Percentiles rank a stretch among this genome's conserved stretches.
Evolutionary conservation across 306 rosid genomes (phyloP).

Genomic region (Cucurbita pepo): DNA sequence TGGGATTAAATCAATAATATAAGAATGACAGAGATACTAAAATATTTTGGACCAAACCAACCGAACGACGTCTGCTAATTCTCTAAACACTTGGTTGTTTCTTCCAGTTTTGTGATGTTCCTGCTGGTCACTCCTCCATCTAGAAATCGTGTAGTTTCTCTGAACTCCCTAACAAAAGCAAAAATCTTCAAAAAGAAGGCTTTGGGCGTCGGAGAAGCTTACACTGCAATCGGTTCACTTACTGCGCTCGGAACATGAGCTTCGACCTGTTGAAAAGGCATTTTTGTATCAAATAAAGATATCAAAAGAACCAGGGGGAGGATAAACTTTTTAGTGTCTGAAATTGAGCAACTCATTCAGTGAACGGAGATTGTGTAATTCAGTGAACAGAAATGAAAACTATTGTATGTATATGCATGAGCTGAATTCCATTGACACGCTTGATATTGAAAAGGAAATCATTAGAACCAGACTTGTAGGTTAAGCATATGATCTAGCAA

Average conservation of each 20-base stretch:
- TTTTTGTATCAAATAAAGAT: background rate
- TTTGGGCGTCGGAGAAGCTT: constrained; percentile 30
- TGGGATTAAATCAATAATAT: constrained; percentile 14
- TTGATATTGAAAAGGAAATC: no score
- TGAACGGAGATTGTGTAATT: background rate
- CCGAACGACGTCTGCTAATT: constrained; percentile 6
- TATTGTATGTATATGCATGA: background rate
- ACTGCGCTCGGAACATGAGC: constrained; percentile 44
- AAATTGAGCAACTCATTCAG: background rate
- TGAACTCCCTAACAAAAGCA: constrained; percentile 48
- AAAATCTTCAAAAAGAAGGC: constrained; percentile 42
- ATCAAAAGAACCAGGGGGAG: background rate
- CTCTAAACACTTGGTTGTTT: constrained; percentile 9
- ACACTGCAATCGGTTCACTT: constrained; percentile 74
- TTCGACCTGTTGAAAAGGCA: constrained; percentile 39
- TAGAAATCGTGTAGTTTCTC: constrained; percentile 16
- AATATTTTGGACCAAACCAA: constrained; percentile 13
- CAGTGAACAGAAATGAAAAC: background rate
- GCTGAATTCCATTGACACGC: background rate
- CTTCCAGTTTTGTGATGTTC: constrained; percentile 10
- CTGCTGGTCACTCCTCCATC: constrained; percentile 21
- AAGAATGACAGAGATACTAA: constrained; percentile 15
- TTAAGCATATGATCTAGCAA: background rate
- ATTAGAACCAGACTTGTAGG: background rate
- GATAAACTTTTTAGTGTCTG: background rate